phyloP scores from a whole-genome alignment of 371 early-diverging fungal species.

The Mycotypha africana region DNA sequence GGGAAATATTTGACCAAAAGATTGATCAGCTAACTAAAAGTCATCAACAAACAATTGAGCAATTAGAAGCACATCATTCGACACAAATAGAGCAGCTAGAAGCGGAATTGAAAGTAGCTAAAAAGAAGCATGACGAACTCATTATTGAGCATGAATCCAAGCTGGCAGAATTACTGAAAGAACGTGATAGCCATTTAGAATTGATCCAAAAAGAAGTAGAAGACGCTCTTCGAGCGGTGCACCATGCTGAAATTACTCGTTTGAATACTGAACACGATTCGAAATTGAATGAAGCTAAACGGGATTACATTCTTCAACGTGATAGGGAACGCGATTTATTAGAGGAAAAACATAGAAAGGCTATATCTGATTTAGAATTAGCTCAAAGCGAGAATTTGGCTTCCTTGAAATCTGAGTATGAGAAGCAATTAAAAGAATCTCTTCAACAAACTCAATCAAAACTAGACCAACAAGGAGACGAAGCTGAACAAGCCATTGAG shows the following conservation, averaged over 20 bases:
- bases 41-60: slow-evolving; percentile 36
- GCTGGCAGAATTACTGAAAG: slow-evolving; percentile 11
- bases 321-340: slow-evolving; percentile 15
- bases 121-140: slow-evolving; percentile 17
- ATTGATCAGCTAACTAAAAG: slow-evolving; percentile 24
- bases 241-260: slow-evolving; percentile 16
- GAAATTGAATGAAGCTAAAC: slow-evolving; percentile 17
- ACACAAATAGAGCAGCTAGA: slow-evolving; percentile 25
- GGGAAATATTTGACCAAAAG: slow-evolving; percentile 30
- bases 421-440: not conserved
- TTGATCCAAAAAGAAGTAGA: slow-evolving; percentile 31
- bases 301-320: slow-evolving; percentile 15
- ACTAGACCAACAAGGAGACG: not conserved
- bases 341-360: slow-evolving; percentile 8
- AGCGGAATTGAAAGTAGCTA: slow-evolving; percentile 18
- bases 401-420: slow-evolving; percentile 6
- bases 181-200: slow-evolving; percentile 21
- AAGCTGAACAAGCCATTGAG: not conserved
- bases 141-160: slow-evolving; percentile 21
- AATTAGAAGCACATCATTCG: slow-evolving; percentile 29
- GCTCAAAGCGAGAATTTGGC: slow-evolving; percentile 5
- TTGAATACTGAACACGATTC: slow-evolving; percentile 15
- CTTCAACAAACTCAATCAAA: not conserved
- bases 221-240: slow-evolving; percentile 19
- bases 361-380: slow-evolving; percentile 6